These are phyloP conservation scores for Dioszegia aurantiaca DNA, from an alignment of 768 basidiomycete species.

Conservation along the genomic window DNA sequence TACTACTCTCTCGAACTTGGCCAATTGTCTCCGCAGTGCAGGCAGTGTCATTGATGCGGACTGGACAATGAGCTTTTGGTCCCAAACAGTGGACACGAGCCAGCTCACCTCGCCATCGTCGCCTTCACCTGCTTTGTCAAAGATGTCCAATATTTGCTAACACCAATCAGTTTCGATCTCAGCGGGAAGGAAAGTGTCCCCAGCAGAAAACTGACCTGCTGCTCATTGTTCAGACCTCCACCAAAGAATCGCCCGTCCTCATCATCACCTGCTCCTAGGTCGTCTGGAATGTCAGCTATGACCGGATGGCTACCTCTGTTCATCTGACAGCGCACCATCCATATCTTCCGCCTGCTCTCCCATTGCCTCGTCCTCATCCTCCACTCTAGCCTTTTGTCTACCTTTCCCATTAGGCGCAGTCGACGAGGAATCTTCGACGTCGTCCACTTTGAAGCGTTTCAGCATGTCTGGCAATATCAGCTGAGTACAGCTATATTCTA, in stretches of 20 bases:
- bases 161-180: no score
- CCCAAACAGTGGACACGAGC: background rate
- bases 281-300: conserved; percentile 65
- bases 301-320: no score
- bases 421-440: conserved; percentile 11
- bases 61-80: conserved; percentile 12
- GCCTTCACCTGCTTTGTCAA: conserved; percentile 71
- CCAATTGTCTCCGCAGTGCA: conserved; percentile 68
- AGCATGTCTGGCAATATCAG: no score
- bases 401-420: conserved; percentile 27
- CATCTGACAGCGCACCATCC: background rate
- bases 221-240: conserved; percentile 84
- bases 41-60: conserved; percentile 66
- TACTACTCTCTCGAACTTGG: conserved; percentile 79
- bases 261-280: conserved; percentile 59
- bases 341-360: conserved; percentile 52
- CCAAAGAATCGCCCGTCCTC: conserved; percentile 91
- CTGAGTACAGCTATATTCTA: no score
- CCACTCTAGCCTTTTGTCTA: conserved; percentile 53
- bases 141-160: conserved; percentile 82
- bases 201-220: conserved; percentile 60
- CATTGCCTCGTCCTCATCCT: conserved; percentile 56
- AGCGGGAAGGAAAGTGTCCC: background rate
- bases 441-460: conserved; percentile 29
- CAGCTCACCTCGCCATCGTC: conserved; percentile 63